phyloP scores from a whole-genome alignment of 228 moss, liverwort and hornwort genomes.

The Sphagnum fallax region DNA sequence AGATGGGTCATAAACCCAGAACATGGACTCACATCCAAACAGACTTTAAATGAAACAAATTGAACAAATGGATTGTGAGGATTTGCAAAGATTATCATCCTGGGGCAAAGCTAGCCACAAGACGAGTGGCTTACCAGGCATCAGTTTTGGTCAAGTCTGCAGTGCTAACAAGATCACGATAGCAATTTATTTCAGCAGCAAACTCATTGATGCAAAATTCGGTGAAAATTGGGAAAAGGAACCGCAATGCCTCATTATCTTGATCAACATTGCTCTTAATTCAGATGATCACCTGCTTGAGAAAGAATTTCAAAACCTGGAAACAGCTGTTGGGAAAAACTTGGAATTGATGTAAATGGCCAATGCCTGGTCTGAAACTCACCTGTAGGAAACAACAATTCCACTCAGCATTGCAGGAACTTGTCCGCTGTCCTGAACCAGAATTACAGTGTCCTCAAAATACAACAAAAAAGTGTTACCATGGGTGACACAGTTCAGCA shows the following conservation, averaged over 20 bases:
- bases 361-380: constrained; percentile 95
- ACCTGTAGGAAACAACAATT: constrained; percentile 25
- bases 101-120: too few relatives aligned
- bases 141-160: constrained; percentile 97
- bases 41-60: too few relatives aligned
- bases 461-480: too few relatives aligned
- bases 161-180: constrained; percentile 88
- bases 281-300: constrained; percentile 56
- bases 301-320: constrained; percentile 79
- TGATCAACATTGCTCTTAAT: constrained; percentile 42
- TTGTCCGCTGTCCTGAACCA: too few relatives aligned
- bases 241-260: constrained; percentile 46
- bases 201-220: constrained; percentile 84
- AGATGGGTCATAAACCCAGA: too few relatives aligned
- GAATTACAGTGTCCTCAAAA: too few relatives aligned
- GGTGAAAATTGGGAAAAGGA: constrained; percentile 78
- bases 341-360: constrained; percentile 94
- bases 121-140: constrained; percentile 51
- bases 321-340: constrained; percentile 77
- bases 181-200: constrained; percentile 75
- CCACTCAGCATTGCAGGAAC: neutral
- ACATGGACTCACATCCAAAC: too few relatives aligned
- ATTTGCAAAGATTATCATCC: too few relatives aligned
- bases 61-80: too few relatives aligned
- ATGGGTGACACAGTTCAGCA: too few relatives aligned